Conservation (phyloP, 352 stramenopile species). For the Thalassiosira oceanica region DNA sequence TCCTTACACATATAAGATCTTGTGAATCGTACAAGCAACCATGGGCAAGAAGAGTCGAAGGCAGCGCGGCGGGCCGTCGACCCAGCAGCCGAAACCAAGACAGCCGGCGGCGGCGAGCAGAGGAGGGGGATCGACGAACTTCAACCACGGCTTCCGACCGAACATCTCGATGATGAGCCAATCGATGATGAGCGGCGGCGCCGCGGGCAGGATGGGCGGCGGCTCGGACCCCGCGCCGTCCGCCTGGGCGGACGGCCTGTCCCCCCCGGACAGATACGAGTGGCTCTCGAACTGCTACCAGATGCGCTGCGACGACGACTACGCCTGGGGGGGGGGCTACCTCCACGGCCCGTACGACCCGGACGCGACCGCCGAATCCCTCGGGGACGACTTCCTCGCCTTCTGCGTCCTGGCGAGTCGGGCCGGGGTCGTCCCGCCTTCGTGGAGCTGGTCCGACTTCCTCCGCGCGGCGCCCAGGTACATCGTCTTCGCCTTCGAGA, state of each 20-base stretch:
- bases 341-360: slow-evolving; percentile 11
- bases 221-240: no score
- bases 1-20: no score
- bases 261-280: slow-evolving; percentile 1
- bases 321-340: not conserved
- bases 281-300: slow-evolving; percentile 17
- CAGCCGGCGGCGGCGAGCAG: no score
- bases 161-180: no score
- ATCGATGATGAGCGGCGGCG: no score
- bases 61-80: no score
- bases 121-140: not conserved
- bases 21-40: no score
- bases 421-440: not conserved
- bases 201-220: no score
- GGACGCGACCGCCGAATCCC: slow-evolving; percentile 6
- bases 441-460: not conserved
- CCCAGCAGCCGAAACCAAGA: no score
- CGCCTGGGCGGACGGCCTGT: slow-evolving; percentile 3
- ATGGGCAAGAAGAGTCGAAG: no score
- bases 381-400: slow-evolving; percentile 6
- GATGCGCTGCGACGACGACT: slow-evolving; percentile 14
- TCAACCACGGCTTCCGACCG: no score
- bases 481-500: slow-evolving; percentile 11
- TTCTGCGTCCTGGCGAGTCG: slow-evolving; percentile 5
- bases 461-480: not conserved